Conservation (phyloP, 768 basidiomycete species). For the Mycena albidolilacea region DNA sequence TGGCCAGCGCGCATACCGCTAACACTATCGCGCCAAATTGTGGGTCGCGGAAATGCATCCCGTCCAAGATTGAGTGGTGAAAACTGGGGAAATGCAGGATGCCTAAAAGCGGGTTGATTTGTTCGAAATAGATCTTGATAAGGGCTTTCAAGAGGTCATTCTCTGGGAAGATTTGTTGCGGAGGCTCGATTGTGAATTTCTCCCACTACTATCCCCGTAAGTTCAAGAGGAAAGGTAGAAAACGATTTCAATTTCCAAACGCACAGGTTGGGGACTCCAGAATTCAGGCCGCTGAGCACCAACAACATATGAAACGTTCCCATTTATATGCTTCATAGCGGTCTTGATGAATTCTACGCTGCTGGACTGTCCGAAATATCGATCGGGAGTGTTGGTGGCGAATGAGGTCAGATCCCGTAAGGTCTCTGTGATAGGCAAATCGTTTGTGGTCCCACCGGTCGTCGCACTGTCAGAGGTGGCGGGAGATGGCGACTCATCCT, state of each 20-base stretch:
- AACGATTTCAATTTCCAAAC: not conserved
- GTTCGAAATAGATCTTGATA: slow-evolving; percentile 71
- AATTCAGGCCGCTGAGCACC: slow-evolving; percentile 21
- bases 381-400: not conserved
- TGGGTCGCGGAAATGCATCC: slow-evolving; percentile 63
- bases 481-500: too few species aligned
- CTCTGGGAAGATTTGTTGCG: slow-evolving; percentile 60
- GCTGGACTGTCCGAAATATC: slow-evolving; percentile 11
- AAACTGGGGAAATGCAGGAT: slow-evolving; percentile 80
- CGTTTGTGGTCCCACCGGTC: not conserved
- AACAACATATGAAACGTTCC: not conserved
- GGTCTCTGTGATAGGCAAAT: not conserved
- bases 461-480: not conserved
- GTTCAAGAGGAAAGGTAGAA: not conserved
- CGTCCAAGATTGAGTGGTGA: slow-evolving; percentile 59
- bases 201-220: slow-evolving; percentile 52
- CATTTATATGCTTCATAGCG: not conserved
- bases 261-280: slow-evolving; percentile 5
- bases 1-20: slow-evolving; percentile 75
- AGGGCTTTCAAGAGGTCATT: slow-evolving; percentile 63
- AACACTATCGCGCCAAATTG: slow-evolving; percentile 73
- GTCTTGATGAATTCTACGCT: slow-evolving; percentile 11
- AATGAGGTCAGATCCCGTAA: not conserved
- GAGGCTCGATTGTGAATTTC: slow-evolving; percentile 41
- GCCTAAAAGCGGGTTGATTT: slow-evolving; percentile 66